These are phyloP conservation scores for Dimocarpus longan DNA, from an alignment of 345 rosid genomes.

Conservation along the genomic window DNA sequence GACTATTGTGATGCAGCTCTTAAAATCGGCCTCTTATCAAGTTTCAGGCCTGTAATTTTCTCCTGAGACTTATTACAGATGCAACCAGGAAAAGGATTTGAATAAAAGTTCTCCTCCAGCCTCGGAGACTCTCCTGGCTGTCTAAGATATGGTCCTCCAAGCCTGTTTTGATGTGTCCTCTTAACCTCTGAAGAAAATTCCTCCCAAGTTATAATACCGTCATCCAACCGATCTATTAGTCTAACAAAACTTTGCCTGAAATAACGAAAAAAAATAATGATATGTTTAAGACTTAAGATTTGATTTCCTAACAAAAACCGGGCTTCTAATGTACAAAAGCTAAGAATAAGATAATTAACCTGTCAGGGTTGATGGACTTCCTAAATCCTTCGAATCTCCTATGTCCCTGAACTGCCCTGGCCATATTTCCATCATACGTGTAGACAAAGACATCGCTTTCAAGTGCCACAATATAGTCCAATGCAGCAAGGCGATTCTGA, in stretches of 20 bases:
- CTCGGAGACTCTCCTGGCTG: constrained; percentile 65
- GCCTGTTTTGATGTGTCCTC: constrained; percentile 62
- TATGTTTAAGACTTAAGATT: constrained; percentile 1
- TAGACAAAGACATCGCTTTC: constrained; percentile 93
- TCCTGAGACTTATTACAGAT: constrained; percentile 55
- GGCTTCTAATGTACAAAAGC: neutral
- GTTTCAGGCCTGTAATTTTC: constrained; percentile 23
- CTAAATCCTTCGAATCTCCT: constrained; percentile 82
- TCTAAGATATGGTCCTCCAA: constrained; percentile 76
- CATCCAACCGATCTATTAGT: constrained; percentile 73
- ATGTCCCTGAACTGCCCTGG: constrained; percentile 97
- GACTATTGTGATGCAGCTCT: constrained; percentile 39
- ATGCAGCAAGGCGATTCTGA: constrained; percentile 92
- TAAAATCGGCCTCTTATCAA: constrained; percentile 33
- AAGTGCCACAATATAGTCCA: constrained; percentile 88
- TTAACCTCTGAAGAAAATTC: constrained; percentile 72
- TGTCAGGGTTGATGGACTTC: constrained; percentile 85
- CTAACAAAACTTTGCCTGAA: constrained; percentile 69
- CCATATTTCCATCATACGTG: constrained; percentile 97
- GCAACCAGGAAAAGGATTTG: constrained; percentile 92
- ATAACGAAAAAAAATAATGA: neutral
- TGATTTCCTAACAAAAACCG: neutral
- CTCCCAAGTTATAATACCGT: constrained; percentile 63
- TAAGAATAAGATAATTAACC: constrained; percentile 35
- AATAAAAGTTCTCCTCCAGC: constrained; percentile 86